These are phyloP conservation scores for Linaria vulgaris DNA, from an alignment of 257 asterid genomes.

Conservation along the genomic window DNA sequence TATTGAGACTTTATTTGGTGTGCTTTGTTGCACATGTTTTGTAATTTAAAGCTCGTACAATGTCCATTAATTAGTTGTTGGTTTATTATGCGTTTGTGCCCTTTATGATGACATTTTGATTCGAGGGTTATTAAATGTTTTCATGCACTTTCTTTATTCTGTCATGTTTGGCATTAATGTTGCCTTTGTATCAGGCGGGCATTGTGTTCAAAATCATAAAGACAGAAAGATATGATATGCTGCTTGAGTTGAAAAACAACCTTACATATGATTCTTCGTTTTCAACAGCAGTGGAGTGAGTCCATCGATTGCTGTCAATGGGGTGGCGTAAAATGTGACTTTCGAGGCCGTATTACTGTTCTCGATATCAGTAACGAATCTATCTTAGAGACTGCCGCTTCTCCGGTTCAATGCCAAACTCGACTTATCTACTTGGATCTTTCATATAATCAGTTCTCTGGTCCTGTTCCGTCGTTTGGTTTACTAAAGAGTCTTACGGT, in stretches of 20 bases:
- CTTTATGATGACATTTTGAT: too few species aligned
- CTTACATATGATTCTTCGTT: too few species aligned
- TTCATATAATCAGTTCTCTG: constrained; percentile 36
- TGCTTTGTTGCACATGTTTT: too few species aligned
- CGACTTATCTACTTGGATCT: neutral
- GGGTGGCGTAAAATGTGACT: constrained; percentile 45
- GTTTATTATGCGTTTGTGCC: too few species aligned
- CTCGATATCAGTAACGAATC: constrained; percentile 51
- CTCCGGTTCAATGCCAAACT: constrained; percentile 47
- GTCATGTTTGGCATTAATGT: constrained; percentile 7
- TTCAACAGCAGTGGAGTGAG: too few species aligned
- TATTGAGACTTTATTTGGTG: too few species aligned
- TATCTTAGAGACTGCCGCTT: constrained; percentile 41
- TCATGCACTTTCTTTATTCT: constrained; percentile 21
- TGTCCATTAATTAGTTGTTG: too few species aligned
- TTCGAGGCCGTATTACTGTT: constrained; percentile 33
- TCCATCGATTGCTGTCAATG: too few species aligned
- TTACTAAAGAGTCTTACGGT: constrained; percentile 34
- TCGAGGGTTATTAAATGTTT: too few species aligned
- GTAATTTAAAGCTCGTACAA: too few species aligned
- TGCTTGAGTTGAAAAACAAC: too few species aligned
- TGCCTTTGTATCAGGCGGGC: constrained; percentile 32
- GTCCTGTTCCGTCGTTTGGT: constrained; percentile 50
- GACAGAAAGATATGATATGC: too few species aligned
- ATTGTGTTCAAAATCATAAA: constrained; percentile 40